Evolutionary conservation across 2,329 filamentous ascomycete species (phyloP).

Genomic region (Ceratocystis albifundus): DNA sequence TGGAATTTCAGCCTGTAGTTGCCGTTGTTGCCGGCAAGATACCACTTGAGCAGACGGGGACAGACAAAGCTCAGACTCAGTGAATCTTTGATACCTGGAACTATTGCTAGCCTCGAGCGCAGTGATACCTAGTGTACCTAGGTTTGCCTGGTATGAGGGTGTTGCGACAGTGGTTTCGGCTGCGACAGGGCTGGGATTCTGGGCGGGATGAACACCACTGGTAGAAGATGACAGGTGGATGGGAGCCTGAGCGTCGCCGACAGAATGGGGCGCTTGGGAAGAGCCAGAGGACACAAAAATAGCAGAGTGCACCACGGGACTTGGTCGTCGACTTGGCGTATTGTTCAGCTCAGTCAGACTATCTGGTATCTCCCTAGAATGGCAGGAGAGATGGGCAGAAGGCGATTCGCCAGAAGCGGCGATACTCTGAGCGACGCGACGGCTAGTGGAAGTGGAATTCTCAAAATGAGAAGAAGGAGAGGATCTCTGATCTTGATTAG

Average conservation of each 20-base stretch:
- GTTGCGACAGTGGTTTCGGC: not conserved
- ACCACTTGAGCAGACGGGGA: not conserved
- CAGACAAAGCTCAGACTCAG: not conserved
- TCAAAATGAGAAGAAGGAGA: not conserved
- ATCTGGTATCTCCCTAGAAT: not conserved
- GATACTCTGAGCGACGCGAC: not conserved
- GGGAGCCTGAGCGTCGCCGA: not conserved
- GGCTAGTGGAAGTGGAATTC: not conserved
- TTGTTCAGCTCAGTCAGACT: not conserved
- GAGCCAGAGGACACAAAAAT: not conserved
- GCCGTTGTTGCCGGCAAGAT: not conserved
- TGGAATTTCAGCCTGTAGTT: conserved; percentile 11
- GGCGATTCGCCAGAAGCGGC: not conserved
- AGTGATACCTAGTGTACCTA: no score
- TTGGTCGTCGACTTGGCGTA: not conserved
- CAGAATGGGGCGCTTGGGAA: not conserved
- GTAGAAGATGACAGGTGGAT: not conserved
- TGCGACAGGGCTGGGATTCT: not conserved
- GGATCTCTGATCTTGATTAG: not conserved
- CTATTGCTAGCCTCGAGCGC: not conserved
- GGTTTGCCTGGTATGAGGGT: not conserved
- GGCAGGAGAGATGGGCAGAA: not conserved
- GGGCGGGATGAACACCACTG: not conserved
- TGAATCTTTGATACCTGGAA: not conserved
- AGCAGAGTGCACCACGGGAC: not conserved